Percentiles rank a stretch among this genome's conserved stretches.
phyloP scores from a whole-genome alignment of 805 yeast genomes.

The Yamadazyma ubonensis region DNA sequence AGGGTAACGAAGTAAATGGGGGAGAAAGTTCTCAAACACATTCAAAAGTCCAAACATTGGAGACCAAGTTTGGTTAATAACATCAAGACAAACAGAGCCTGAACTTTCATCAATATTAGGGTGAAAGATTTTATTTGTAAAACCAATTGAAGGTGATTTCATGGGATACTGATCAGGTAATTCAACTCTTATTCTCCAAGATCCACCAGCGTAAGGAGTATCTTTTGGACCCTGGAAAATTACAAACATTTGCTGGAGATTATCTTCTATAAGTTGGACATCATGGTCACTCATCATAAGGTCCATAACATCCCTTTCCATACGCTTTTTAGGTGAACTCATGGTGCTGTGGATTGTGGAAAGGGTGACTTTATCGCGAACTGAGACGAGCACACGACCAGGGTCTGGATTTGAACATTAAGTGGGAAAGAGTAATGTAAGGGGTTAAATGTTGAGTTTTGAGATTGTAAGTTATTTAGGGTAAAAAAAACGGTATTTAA shows the following conservation, averaged over 20 bases:
- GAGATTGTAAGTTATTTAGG: neutral
- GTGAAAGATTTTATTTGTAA: slow-evolving; percentile 85
- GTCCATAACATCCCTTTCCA: slow-evolving; percentile 96
- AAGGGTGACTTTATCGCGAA: slow-evolving; percentile 1
- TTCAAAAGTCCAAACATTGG: slow-evolving; percentile 94
- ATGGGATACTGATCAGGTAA: slow-evolving; percentile 94
- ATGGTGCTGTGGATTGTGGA: slow-evolving; percentile 13
- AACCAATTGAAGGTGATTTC: slow-evolving; percentile 94
- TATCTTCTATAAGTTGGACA: slow-evolving; percentile 75
- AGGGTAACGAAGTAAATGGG: slow-evolving; percentile 88
- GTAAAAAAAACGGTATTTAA: neutral
- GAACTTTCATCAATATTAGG: slow-evolving; percentile 91
- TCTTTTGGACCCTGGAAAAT: slow-evolving; percentile 79
- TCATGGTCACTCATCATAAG: slow-evolving; percentile 93
- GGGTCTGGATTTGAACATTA: neutral
- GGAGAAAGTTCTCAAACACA: slow-evolving; percentile 88
- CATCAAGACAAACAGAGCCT: slow-evolving; percentile 94
- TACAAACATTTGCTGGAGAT: slow-evolving; percentile 79
- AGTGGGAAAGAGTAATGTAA: too few relatives aligned
- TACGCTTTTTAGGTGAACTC: slow-evolving; percentile 72
- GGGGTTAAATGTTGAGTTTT: neutral
- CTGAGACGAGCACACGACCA: slow-evolving; percentile 5
- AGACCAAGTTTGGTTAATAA: slow-evolving; percentile 96
- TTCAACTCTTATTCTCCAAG: slow-evolving; percentile 90
- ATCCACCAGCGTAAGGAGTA: slow-evolving; percentile 85